These are phyloP conservation scores for Aspergillus olivimuriae DNA, from an alignment of 495 filamentous ascomycete species.

Conservation along the genomic window DNA sequence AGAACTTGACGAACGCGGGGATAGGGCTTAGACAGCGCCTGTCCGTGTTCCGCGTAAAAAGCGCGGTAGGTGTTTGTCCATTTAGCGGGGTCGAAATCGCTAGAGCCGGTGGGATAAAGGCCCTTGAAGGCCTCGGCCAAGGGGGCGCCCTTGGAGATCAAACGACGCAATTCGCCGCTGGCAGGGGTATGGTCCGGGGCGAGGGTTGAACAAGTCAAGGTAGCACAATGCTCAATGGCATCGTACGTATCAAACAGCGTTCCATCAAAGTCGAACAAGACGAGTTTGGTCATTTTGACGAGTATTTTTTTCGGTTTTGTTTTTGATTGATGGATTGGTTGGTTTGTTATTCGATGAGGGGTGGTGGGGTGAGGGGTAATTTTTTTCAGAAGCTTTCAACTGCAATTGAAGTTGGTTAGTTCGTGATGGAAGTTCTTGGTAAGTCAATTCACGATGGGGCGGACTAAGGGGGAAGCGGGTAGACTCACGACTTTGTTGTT, in stretches of 20 bases:
- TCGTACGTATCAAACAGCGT: conserved; percentile 15
- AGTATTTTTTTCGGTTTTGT: background rate
- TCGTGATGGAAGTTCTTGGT: too few species aligned
- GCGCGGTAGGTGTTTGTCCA: conserved; percentile 18
- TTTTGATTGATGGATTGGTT: background rate
- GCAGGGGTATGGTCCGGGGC: conserved; percentile 9
- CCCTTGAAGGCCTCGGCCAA: conserved; percentile 2
- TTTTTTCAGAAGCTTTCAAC: too few species aligned
- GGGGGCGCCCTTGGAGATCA: conserved; percentile 5
- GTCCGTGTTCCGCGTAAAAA: conserved; percentile 15
- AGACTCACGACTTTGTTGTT: too few species aligned
- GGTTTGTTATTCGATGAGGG: background rate
- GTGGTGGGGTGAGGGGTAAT: too few species aligned
- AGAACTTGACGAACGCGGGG: conserved; percentile 14
- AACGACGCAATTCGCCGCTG: background rate
- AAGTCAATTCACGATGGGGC: too few species aligned
- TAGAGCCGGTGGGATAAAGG: conserved; percentile 8
- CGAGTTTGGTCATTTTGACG: conserved; percentile 4
- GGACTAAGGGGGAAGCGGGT: too few species aligned
- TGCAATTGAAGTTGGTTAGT: too few species aligned
- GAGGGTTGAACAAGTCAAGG: conserved; percentile 13
- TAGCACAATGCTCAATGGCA: conserved; percentile 12
- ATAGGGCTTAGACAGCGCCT: conserved; percentile 13
- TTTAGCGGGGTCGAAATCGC: conserved; percentile 4
- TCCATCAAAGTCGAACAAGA: conserved; percentile 14